Evolutionary conservation across 1,284 basidiomycete species (phyloP), one percentile per base, ranked within the genome.

Genomic region (Cutaneotrichosporon sp.): DNA sequence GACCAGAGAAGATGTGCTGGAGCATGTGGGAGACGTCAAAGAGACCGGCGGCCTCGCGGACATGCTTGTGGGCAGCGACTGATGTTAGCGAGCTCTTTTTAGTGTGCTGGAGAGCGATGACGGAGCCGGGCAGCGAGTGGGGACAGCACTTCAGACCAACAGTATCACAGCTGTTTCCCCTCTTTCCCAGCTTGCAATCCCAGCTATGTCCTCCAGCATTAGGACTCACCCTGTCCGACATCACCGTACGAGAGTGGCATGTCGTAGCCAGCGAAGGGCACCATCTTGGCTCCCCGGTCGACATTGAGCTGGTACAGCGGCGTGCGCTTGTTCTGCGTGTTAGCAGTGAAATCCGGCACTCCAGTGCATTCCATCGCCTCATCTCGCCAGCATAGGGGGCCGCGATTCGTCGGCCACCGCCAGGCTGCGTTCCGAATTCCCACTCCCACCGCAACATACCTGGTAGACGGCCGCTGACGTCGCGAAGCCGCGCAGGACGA

Each of bases 11-110:
- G 60, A 82, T 85, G 52, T 86, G 85, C 75, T 92, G 90, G 32
- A 90, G 87, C 94, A 99, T 98, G 76, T 99, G 94, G 27, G 90
- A 90, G 31, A 99, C 96, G 70, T 99, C 94, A 72, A 99, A 99
- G 25, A 98, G 79, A 2, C 93, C 93, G 1, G 83, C 89, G 31
- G 81, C 82, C 6, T 78, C 82, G 31, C 96, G 84, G 49, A 96
- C 89, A 70, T 97, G 88, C 49, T 88, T 84, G 74, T 99, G 94
- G 60, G 90, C 93, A 2, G 87, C 84, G 47, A 91, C 91, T 94
- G 66, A 14, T 52, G 20, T 46, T 39, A 50, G 49, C 41, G 38
- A 11, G 17, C 24, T 22, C 20, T 22, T 22, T 9, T 24, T 31
- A 31, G 29, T n/a, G 35, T 17, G 19, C 35, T 19, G 12, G 35